phyloP scores from a whole-genome alignment of 108 stramenopile species.

The Discostella stelligeroides region DNA sequence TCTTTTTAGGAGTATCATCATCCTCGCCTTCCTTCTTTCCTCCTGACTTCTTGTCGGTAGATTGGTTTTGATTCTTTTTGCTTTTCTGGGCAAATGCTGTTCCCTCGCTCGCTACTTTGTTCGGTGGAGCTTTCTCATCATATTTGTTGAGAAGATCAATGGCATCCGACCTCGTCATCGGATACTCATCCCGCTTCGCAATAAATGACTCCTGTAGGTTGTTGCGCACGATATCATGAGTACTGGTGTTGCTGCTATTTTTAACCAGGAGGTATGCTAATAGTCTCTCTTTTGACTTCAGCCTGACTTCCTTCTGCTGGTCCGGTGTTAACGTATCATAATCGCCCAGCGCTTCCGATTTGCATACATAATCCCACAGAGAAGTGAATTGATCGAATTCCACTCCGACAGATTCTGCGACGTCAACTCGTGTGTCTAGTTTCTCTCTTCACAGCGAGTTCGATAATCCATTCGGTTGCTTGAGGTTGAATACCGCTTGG shows the following conservation, averaged over 20 bases:
- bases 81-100: too few species aligned
- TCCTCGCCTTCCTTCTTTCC: too few species aligned
- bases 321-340: not conserved
- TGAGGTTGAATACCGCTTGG: not conserved
- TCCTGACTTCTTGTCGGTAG: too few species aligned
- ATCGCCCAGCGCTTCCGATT: not conserved
- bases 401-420: slow-evolving; percentile 4
- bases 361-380: slow-evolving; percentile 11
- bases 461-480: not conserved
- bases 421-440: not conserved
- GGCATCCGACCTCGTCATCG: too few species aligned
- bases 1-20: too few species aligned
- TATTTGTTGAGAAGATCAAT: too few species aligned
- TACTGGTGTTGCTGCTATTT: not conserved
- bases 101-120: too few species aligned
- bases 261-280: not conserved
- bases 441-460: not conserved
- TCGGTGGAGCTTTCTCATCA: too few species aligned
- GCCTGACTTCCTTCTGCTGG: not conserved
- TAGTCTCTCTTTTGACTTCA: not conserved
- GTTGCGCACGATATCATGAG: not conserved
- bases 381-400: not conserved
- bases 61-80: too few species aligned
- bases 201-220: not conserved
- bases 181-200: not conserved